A percentile compares a stretch with the other conserved stretches of the same genome.
Evolutionary conservation across 108 stramenopile genomes (phyloP).

Genomic region (Nannochloropsis gaditana): DNA sequence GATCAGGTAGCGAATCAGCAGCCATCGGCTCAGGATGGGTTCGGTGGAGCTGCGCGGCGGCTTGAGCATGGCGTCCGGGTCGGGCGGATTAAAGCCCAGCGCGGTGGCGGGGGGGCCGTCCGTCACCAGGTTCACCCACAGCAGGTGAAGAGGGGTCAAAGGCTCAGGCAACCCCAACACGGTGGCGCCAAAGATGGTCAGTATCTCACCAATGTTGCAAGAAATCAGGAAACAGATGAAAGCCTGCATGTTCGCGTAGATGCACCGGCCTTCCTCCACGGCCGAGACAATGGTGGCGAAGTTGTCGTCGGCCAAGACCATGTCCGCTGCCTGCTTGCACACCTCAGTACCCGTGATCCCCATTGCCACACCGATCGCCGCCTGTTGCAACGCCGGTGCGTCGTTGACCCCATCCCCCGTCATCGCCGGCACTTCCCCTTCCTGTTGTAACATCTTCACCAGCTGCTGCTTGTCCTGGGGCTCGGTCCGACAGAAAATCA

Average conservation of each 20-base stretch:
- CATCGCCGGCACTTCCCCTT: constrained; percentile 87
- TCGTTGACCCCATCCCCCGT: constrained; percentile 99
- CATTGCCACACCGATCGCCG: constrained; percentile 91
- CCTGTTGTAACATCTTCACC: constrained; percentile 83
- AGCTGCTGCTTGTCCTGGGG: constrained; percentile 94
- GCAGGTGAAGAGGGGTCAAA: constrained; percentile 91
- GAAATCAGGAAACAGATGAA: constrained; percentile 97
- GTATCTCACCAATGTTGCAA: constrained; percentile 96
- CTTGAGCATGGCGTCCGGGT: constrained; percentile 75
- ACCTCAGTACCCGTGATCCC: constrained; percentile 85
- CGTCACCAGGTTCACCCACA: constrained; percentile 97
- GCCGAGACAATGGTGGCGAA: constrained; percentile 93
- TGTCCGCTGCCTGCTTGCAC: constrained; percentile 90
- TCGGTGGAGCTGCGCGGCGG: constrained; percentile 80
- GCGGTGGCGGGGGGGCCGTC: constrained; percentile 97
- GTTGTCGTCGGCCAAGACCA: constrained; percentile 94
- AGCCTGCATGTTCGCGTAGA: constrained; percentile 90
- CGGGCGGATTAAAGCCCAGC: constrained; percentile 93
- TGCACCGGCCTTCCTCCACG: constrained; percentile 91
- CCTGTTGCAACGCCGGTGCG: constrained; percentile 95
- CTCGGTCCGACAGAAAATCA: constrained; percentile 93
- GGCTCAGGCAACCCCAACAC: constrained; percentile 88
- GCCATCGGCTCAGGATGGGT: constrained; percentile 90
- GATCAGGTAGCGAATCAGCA: constrained; percentile 81
- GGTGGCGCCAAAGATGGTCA: constrained; percentile 76